phyloP scores from a whole-genome alignment of 2,329 filamentous ascomycete species.

The Coniochaeta hoffmannii region DNA sequence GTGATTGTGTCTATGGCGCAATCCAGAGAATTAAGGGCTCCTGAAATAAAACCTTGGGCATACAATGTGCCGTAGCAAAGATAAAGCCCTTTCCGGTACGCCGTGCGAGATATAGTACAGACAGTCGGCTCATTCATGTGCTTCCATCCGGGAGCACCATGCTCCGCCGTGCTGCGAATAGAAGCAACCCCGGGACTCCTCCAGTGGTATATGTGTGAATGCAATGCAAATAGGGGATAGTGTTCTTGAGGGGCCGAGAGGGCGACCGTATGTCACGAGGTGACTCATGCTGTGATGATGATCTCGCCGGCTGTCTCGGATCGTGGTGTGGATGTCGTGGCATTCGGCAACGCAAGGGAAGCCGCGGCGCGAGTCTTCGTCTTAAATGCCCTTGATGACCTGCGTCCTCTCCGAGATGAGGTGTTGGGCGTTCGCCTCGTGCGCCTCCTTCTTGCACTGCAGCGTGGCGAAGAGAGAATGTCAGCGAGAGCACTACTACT shows the following conservation, averaged over 20 bases:
- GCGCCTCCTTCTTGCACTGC: slow-evolving; percentile 91
- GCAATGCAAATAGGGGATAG: not conserved
- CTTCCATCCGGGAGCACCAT: not conserved
- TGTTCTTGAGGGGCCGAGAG: not conserved
- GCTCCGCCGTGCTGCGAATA: not conserved
- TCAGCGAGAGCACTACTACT: slow-evolving; percentile 25
- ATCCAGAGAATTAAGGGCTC: not conserved
- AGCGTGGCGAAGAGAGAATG: slow-evolving; percentile 14
- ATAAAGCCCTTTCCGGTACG: not conserved
- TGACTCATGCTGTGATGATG: not conserved
- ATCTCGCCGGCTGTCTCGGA: not conserved
- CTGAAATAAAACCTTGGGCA: not conserved
- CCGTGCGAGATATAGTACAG: not conserved
- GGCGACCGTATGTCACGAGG: not conserved
- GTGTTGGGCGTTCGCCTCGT: slow-evolving; percentile 88
- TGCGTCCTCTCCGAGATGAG: slow-evolving; percentile 88
- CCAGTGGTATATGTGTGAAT: slow-evolving; percentile 1
- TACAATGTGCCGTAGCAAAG: not conserved
- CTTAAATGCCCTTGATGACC: slow-evolving; percentile 82
- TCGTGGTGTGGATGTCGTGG: not conserved
- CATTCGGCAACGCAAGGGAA: not conserved
- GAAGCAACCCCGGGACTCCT: not conserved
- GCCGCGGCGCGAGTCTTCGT: not conserved
- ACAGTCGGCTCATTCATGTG: not conserved
- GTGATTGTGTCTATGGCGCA: not conserved